A percentile compares a stretch with the other conserved stretches of the same genome.
phyloP scores from a whole-genome alignment of 148 eudicot species.

The Vaccinium darrowii region DNA sequence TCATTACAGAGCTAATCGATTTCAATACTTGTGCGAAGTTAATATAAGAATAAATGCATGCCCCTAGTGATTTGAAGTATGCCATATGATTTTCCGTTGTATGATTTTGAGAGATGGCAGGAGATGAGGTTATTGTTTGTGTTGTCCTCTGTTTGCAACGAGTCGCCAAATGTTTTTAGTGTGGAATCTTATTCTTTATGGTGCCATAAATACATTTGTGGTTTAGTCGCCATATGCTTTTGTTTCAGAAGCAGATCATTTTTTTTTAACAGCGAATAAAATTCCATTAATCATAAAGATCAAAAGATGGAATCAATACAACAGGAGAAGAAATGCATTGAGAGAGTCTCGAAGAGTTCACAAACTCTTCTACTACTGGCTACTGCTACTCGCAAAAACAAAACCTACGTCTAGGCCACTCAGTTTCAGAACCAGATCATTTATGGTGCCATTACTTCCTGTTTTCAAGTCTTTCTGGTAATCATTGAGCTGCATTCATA shows the following conservation, averaged over 20 bases:
- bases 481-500: not conserved
- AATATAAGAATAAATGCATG: not conserved
- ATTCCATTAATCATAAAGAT: no score
- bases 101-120: not conserved
- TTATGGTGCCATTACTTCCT: not conserved
- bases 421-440: not conserved
- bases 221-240: not conserved
- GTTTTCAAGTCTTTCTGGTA: not conserved
- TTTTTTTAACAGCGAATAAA: no score
- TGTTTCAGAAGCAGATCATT: no score
- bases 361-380: no score
- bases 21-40: not conserved
- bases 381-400: not conserved
- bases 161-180: not conserved
- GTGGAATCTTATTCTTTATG: not conserved
- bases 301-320: no score
- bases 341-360: no score
- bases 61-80: not conserved
- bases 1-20: not conserved
- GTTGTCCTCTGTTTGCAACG: not conserved
- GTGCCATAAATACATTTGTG: not conserved
- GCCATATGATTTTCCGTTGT: no score
- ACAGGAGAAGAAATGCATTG: no score
- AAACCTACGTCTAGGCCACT: not conserved
- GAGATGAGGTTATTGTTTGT: not conserved